Evolutionary conservation across 176 grass and related monocot genomes (phyloP), one percentile per base, ranked within the genome.

Genomic region (Carex kokanica): DNA sequence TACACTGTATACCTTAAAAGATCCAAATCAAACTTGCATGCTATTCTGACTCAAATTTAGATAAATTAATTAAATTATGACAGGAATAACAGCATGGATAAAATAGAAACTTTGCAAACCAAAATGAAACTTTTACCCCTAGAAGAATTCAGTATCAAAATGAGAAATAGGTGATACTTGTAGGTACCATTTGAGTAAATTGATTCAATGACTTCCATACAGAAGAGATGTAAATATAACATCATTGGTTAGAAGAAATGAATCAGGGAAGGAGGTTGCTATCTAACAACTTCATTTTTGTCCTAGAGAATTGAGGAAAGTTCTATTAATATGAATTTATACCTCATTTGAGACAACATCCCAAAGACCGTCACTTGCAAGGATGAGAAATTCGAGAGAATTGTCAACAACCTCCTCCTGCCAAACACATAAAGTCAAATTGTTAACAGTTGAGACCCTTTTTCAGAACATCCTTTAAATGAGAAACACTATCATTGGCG

Each of bases 331-430:
- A 13, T 36, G 31, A n/a, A 14, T 40, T 13, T 8, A 29, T 84
- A 94, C 94, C 86, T 97, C 90, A 27, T 97, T 94, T 43, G 90
- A 86, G 8, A 97, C 94, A 54, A 94, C 90, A 63, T 97, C 94
- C 94, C 94, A 97, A 3, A 97, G 86, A 5, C 94, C 94, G 57
- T 97, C 94, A 23, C 94, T 97, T 0, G 91, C 94, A 25, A 97
- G 94, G 82, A 97, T 97, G 49, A 97, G 94, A 83, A 97, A 97
- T 55, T 97, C 91, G 0, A 97, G 85, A 3, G 94, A 94, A 80
- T 89, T 82, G 58, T 97, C 91, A 1, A 97, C 86, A 34, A 86
- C 86, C 78, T 92, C 94, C 53, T 97, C 94, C 94, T 97, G 81
- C 47, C 36, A 32, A 71, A 67, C 20, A 59, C 82, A 32, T 54